These are phyloP conservation scores for Immersiporthe knoxdaviesiana DNA, from an alignment of 2,329 filamentous ascomycete genomes.

Conservation along the genomic window DNA sequence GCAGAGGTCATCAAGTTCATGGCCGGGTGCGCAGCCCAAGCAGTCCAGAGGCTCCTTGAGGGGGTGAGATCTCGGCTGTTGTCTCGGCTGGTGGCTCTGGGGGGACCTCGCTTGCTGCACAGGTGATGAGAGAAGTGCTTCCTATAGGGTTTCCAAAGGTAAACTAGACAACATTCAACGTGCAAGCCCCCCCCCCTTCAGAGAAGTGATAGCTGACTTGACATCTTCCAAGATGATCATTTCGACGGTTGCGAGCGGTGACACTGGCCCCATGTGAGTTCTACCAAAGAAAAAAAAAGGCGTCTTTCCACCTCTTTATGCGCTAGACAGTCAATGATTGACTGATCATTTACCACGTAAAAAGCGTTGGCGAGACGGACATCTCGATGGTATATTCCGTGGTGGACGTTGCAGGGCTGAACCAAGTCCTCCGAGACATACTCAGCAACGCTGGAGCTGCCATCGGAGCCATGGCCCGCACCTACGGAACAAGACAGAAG, in stretches of 20 bases:
- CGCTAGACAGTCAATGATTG: background rate
- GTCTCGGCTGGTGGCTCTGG: slow-evolving; percentile 56
- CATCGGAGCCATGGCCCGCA: slow-evolving; percentile 60
- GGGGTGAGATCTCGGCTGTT: slow-evolving; percentile 54
- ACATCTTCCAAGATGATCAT: slow-evolving; percentile 61
- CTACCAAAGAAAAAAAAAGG: background rate
- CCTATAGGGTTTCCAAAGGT: slow-evolving; percentile 64
- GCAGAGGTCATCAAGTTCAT: slow-evolving; percentile 62
- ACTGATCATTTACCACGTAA: background rate
- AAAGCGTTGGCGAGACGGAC: slow-evolving; percentile 63
- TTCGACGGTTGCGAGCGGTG: slow-evolving; percentile 69
- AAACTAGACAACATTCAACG: background rate
- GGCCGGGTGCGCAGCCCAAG: slow-evolving; percentile 49
- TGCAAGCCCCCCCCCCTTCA: background rate
- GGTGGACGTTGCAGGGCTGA: slow-evolving; percentile 70
- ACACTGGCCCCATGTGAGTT: slow-evolving; percentile 58
- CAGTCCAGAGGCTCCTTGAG: slow-evolving; percentile 45
- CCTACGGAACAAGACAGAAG: slow-evolving; percentile 40
- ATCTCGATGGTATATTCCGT: slow-evolving; percentile 73
- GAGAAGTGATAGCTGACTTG: background rate
- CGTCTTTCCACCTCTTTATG: background rate
- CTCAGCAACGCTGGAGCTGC: slow-evolving; percentile 66
- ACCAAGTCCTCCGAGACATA: slow-evolving; percentile 60
- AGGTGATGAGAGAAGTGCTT: slow-evolving; percentile 62
- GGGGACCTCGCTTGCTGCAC: slow-evolving; percentile 62